Base-by-base conservation (phyloP, 2,329 filamentous ascomycete genomes). In the Sclerotinia subarctica region DNA sequence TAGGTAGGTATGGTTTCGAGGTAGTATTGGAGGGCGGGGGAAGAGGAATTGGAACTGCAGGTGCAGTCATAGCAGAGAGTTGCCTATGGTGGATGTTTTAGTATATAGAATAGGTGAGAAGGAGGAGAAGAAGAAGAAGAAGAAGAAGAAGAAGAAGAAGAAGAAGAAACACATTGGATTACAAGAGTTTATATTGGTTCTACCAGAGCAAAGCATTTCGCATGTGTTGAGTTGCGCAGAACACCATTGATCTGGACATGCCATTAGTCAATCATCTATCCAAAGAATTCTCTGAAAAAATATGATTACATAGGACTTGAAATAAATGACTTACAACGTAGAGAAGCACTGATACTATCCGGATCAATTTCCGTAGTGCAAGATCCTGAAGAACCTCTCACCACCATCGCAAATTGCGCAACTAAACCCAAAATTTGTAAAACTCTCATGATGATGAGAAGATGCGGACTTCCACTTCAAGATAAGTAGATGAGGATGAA, bases 1-100 rank as follows among this genome's bases (percentile, higher is more conserved):
- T 81, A 88, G 78, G 81, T 86, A 46, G 87, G 86, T 58, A 90
- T 80, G 24, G 86, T 87, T 77, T 85, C 79, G 68, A 78, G 73
- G 79, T 88, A 90, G 72, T 81, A 78, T 68, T 79, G 77, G 73
- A 88, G 81, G 73, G 87, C 82, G 72, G 86, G 86, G 8, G 77
- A 76, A 52, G 81, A 83, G 72, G 82, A 84, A 76, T 87, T 84
- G 64, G 75, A 35, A 24, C 70, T 72, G 81, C 88, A 90, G 64
- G 80, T 79, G 79, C 88, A 90, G 66, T 75, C 80, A 80, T 82
- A 90, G 51, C 77, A 77, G 69, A 90, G 81, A 21, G 81, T 79
- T 54, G 69, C 72, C 85, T 86, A 53, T 3, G n/a, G 46, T 32
- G 46, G 17, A 42, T n/a, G 11, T 38, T 38, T 64, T 64, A 64